Evolutionary conservation across 768 basidiomycete species (phyloP).

Genomic region (Pilatotrama ljubarskyi): DNA sequence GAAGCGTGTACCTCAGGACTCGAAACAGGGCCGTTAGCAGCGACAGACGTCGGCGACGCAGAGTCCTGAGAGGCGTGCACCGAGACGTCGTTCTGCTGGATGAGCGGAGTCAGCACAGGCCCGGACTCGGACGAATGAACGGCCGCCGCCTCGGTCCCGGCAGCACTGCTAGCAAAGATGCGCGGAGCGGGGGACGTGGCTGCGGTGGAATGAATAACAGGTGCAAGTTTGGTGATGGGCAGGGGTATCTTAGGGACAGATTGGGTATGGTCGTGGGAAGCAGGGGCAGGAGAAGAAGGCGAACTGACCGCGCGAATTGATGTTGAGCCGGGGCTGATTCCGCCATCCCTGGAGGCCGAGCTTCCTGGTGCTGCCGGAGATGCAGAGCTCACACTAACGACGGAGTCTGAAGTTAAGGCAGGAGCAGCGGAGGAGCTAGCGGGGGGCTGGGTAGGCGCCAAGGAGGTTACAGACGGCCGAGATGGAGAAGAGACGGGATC

Average conservation of each 20-base stretch:
- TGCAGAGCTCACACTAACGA: background rate
- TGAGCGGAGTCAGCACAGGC: slow-evolving; percentile 13
- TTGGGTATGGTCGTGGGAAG: slow-evolving; percentile 10
- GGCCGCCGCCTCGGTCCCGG: background rate
- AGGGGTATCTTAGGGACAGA: slow-evolving; percentile 9
- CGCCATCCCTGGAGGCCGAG: background rate
- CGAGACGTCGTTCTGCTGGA: slow-evolving; percentile 8
- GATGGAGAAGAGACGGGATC: slow-evolving; percentile 1
- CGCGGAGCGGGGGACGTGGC: background rate
- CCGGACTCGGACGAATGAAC: slow-evolving; percentile 7
- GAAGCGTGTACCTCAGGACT: slow-evolving; percentile 3
- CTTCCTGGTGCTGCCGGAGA: background rate
- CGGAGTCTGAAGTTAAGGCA: slow-evolving; percentile 1
- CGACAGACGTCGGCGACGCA: background rate
- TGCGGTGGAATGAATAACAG: slow-evolving; percentile 9
- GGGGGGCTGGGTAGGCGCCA: background rate
- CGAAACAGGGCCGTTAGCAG: too few species aligned
- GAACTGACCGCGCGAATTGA: slow-evolving; percentile 20
- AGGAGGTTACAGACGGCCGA: background rate
- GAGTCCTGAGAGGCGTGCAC: background rate
- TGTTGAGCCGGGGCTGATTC: background rate
- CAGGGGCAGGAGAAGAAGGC: slow-evolving; percentile 8
- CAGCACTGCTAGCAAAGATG: background rate
- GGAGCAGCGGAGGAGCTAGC: background rate
- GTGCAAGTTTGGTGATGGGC: slow-evolving; percentile 1